Conservation (phyloP, 192 early-diverging fungal species). For the Coemansia sp. region DNA sequence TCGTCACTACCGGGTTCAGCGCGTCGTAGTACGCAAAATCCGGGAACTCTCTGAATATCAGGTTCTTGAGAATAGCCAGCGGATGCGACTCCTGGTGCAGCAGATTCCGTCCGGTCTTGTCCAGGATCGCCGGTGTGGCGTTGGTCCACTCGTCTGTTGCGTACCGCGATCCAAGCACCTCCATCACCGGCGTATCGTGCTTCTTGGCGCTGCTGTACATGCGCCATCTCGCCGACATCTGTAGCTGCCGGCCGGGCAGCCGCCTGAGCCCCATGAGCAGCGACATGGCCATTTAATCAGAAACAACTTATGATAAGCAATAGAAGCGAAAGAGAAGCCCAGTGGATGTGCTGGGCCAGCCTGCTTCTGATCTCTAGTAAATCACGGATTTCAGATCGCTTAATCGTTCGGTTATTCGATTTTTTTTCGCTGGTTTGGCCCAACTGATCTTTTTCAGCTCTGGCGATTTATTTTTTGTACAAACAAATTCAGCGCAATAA, state of each 20-base stretch:
- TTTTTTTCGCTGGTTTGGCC: not conserved
- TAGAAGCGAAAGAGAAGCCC: no score
- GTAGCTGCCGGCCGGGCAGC: not conserved
- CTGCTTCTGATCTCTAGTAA: no score
- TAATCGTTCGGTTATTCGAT: not conserved
- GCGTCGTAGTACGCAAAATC: conserved; percentile 59
- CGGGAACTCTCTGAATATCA: conserved; percentile 73
- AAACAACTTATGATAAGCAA: not conserved
- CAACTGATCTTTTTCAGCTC: not conserved
- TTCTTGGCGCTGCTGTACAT: conserved; percentile 3
- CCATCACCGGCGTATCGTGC: not conserved
- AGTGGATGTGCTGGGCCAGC: no score
- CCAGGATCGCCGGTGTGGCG: conserved; percentile 65
- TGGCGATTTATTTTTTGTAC: not conserved
- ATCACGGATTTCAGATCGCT: no score
- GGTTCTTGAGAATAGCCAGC: conserved; percentile 75
- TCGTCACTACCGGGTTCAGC: conserved; percentile 79
- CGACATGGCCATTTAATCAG: not conserved
- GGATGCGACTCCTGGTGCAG: conserved; percentile 80
- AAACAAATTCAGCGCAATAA: not conserved
- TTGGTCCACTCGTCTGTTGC: conserved; percentile 73
- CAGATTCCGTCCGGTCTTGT: conserved; percentile 70
- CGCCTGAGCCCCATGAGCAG: not conserved
- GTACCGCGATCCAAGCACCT: conserved; percentile 24
- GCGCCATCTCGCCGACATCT: not conserved